phyloP scores from a whole-genome alignment of 805 yeast genomes.

The Candida palmyrensis region DNA sequence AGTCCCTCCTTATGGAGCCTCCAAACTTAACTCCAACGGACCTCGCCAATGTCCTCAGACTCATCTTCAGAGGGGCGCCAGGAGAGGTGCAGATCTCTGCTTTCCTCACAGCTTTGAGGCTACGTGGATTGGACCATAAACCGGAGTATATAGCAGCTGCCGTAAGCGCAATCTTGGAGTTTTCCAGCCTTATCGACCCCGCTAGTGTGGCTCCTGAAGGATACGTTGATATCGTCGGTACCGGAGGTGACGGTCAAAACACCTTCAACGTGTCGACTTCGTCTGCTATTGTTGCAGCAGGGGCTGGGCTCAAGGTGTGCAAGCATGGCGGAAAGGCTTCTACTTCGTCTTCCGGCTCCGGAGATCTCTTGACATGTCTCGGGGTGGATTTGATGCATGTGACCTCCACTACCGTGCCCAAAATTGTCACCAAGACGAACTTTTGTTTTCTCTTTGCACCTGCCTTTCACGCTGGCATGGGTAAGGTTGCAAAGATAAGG shows the following conservation, averaged over 20 bases:
- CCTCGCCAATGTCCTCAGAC: conserved; percentile 54
- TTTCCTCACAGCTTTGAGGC: conserved; percentile 72
- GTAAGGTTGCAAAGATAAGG: conserved; percentile 72
- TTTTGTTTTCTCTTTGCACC: conserved; percentile 87
- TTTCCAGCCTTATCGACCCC: conserved; percentile 51
- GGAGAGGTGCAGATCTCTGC: conserved; percentile 70
- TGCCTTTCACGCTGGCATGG: conserved; percentile 90
- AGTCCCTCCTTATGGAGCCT: conserved; percentile 56
- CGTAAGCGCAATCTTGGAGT: conserved; percentile 65
- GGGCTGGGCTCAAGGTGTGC: conserved; percentile 74
- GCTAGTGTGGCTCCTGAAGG: conserved; percentile 42
- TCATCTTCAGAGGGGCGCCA: conserved; percentile 56
- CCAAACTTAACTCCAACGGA: conserved; percentile 62
- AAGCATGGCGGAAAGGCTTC: conserved; percentile 98
- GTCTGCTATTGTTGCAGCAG: conserved; percentile 90
- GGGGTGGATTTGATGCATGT: conserved; percentile 81
- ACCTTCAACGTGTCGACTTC: conserved; percentile 96
- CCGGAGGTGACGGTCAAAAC: conserved; percentile 98
- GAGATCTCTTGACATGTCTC: conserved; percentile 75
- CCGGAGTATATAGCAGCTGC: conserved; percentile 85
- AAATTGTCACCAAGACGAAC: conserved; percentile 42
- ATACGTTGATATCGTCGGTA: conserved; percentile 88
- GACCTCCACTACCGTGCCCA: conserved; percentile 55
- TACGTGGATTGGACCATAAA: conserved; percentile 71
- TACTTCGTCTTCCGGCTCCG: conserved; percentile 89